Evolutionary conservation across 225 moss, liverwort and hornwort species (phyloP).

Genomic region (Takakia lepidozioides): DNA sequence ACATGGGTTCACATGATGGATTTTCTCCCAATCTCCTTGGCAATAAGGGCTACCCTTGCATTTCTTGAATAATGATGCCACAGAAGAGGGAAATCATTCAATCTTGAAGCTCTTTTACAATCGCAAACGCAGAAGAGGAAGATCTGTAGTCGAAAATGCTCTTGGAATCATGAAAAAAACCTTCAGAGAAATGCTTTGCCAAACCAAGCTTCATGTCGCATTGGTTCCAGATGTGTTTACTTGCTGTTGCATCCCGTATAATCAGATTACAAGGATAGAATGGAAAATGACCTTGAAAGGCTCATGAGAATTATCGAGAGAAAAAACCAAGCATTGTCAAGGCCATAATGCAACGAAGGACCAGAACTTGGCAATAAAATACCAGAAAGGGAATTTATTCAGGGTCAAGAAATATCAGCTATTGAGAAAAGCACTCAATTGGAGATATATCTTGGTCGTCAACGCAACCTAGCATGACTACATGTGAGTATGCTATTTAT

Average conservation of each 20-base stretch:
- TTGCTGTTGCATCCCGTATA: not conserved
- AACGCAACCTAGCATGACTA: too few species aligned
- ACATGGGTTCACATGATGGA: not conserved
- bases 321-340: too few species aligned
- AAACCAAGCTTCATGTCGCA: not conserved
- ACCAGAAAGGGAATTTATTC: too few species aligned
- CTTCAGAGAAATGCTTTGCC: not conserved
- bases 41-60: not conserved
- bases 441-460: too few species aligned
- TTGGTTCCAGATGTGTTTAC: not conserved
- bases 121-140: not conserved
- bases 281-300: too few species aligned
- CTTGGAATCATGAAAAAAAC: not conserved
- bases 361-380: too few species aligned
- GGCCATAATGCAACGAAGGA: too few species aligned
- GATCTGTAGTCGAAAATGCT: not conserved
- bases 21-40: not conserved
- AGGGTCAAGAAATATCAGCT: too few species aligned
- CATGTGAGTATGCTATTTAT: too few species aligned
- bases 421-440: too few species aligned
- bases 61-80: not conserved
- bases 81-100: not conserved
- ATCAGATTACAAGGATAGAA: too few species aligned
- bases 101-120: not conserved
- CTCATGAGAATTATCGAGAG: too few species aligned